Evolutionary conservation across 176 grass and related monocot species (phyloP).

Genomic region (Lolium multiflorum): DNA sequence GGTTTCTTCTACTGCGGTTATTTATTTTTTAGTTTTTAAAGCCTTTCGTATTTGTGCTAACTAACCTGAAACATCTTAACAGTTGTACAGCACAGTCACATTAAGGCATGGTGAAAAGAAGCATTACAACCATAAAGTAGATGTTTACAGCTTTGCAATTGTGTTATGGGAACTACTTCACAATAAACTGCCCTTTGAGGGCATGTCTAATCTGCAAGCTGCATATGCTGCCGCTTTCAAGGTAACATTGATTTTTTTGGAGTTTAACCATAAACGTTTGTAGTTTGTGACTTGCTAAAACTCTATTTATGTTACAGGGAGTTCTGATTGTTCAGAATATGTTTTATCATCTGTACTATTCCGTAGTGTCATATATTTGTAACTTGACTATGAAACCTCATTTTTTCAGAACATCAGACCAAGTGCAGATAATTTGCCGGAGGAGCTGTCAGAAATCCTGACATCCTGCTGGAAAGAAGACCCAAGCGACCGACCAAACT

Average conservation of each 20-base stretch:
- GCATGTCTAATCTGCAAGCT: constrained; percentile 99
- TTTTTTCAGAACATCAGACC: constrained; percentile 88
- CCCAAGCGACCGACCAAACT: constrained; percentile 84
- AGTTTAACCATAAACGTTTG: not conserved
- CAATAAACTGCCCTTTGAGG: constrained; percentile 92
- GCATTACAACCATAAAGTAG: constrained; percentile 99
- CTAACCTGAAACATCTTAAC: constrained; percentile 34
- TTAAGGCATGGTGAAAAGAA: constrained; percentile 99
- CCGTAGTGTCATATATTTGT: not conserved
- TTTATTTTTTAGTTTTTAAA: constrained; percentile 23
- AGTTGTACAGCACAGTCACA: constrained; percentile 98
- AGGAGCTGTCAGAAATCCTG: constrained; percentile 73
- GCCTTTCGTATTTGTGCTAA: constrained; percentile 23
- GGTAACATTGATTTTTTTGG: constrained; percentile 46
- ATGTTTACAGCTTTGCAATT: constrained; percentile 98
- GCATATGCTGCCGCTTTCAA: constrained; percentile 99
- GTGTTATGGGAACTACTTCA: constrained; percentile 97
- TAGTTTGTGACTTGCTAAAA: not conserved
- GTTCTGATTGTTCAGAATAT: not conserved
- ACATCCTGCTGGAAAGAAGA: constrained; percentile 98
- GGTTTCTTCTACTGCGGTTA: constrained; percentile 50
- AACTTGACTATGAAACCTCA: constrained; percentile 30
- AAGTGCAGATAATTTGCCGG: constrained; percentile 84
- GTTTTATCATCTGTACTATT: not conserved
- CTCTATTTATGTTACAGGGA: constrained; percentile 10